Evolutionary conservation across 1,284 basidiomycete species (phyloP).

Genomic region (Cryptococcus sp.): DNA sequence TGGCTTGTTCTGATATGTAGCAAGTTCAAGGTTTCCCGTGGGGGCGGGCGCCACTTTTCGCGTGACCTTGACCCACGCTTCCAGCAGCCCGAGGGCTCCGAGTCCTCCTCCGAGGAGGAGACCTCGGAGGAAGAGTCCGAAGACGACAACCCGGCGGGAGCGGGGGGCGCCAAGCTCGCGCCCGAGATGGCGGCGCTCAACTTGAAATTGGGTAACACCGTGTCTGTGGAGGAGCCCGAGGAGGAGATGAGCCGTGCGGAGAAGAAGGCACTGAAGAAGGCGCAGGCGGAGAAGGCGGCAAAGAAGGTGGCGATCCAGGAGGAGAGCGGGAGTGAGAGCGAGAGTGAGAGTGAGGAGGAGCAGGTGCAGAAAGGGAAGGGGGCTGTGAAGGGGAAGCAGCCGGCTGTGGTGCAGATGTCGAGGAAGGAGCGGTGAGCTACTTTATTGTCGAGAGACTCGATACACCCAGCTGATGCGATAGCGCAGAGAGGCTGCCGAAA

Average conservation of each 20-base stretch:
- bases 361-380: constrained; percentile 22
- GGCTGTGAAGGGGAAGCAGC: constrained; percentile 19
- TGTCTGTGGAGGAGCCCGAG: constrained; percentile 35
- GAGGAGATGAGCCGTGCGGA: constrained; percentile 62
- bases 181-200: constrained; percentile 47
- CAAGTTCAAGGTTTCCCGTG: constrained; percentile 80
- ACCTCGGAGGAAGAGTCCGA: constrained; percentile 27
- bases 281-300: constrained; percentile 53
- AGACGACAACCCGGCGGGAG: constrained; percentile 17
- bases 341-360: constrained; percentile 56
- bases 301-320: constrained; percentile 32
- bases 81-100: constrained; percentile 23
- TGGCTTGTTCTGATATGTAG: constrained; percentile 15
- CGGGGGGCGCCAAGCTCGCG: constrained; percentile 32
- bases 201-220: constrained; percentile 48
- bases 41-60: constrained; percentile 78
- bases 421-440: constrained; percentile 66
- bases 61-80: constrained; percentile 49
- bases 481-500: constrained; percentile 78
- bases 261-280: constrained; percentile 68
- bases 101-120: constrained; percentile 31
- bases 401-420: constrained; percentile 56
- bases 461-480: neutral
- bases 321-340: constrained; percentile 49
- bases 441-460: too few relatives aligned